Evolutionary conservation across 805 yeast genomes (phyloP).

Genomic region (Saturnispora ahearnii): DNA sequence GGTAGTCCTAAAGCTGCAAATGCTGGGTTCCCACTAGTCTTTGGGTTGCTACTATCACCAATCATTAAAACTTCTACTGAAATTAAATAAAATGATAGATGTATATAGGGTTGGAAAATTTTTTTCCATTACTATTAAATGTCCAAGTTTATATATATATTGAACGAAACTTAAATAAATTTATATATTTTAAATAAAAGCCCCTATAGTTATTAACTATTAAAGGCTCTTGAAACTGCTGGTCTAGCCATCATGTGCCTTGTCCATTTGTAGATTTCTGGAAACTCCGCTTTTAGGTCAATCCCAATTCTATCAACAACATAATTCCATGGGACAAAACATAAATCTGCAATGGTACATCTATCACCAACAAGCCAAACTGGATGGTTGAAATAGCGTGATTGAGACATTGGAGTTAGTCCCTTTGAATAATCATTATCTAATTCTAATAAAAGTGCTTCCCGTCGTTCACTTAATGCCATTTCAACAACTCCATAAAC

Average conservation of each 20-base stretch:
- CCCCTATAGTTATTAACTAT: conserved; percentile 13
- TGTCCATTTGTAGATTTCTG: conserved; percentile 95
- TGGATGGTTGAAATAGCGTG: conserved; percentile 83
- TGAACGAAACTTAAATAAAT: not conserved
- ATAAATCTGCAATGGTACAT: conserved; percentile 77
- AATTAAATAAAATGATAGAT: not conserved
- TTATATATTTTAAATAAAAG: not conserved
- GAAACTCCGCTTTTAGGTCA: conserved; percentile 77
- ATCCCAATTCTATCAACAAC: conserved; percentile 91
- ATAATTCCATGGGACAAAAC: conserved; percentile 95
- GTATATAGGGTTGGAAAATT: not conserved
- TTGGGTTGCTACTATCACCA: conserved; percentile 6
- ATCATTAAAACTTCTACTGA: not conserved
- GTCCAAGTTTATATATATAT: not conserved
- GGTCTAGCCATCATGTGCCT: conserved; percentile 93
- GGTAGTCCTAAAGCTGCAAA: conserved; percentile 80
- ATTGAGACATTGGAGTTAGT: conserved; percentile 75
- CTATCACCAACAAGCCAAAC: conserved; percentile 91
- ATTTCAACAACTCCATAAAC: conserved; percentile 92
- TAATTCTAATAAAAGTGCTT: conserved; percentile 79
- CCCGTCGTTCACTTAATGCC: conserved; percentile 90
- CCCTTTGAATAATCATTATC: conserved; percentile 83
- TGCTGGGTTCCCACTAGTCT: conserved; percentile 50
- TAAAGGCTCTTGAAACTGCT: conserved; percentile 74
- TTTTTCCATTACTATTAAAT: not conserved